A percentile compares a stretch with the other conserved stretches of the same genome.
Conservation (phyloP, 2,329 filamentous ascomycete species). For the Hypoxylon sp. region DNA sequence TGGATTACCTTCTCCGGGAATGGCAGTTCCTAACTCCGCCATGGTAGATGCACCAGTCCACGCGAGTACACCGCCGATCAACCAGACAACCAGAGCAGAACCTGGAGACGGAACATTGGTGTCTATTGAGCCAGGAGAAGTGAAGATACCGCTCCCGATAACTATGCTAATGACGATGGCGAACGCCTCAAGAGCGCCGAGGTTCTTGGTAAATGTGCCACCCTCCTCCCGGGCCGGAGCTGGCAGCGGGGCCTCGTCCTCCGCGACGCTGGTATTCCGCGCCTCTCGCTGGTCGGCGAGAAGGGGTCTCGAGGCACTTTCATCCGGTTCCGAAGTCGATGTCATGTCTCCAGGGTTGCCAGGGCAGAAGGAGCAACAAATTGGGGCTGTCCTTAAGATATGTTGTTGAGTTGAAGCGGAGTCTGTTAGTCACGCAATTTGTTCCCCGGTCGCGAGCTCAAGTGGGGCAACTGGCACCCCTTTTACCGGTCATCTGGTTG, state of each 20-base stretch:
- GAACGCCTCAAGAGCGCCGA: slow-evolving; percentile 58
- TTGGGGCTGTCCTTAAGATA: slow-evolving; percentile 2
- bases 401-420: slow-evolving; percentile 36
- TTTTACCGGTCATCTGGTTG: not conserved
- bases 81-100: slow-evolving; percentile 69
- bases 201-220: slow-evolving; percentile 51
- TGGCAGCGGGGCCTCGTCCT: slow-evolving; percentile 22
- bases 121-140: slow-evolving; percentile 73
- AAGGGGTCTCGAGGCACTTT: slow-evolving; percentile 37
- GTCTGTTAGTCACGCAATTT: slow-evolving; percentile 38
- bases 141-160: slow-evolving; percentile 75
- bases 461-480: slow-evolving; percentile 22
- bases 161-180: slow-evolving; percentile 73
- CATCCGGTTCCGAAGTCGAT: slow-evolving; percentile 26
- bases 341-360: slow-evolving; percentile 26
- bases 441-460: not conserved
- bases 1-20: slow-evolving; percentile 68
- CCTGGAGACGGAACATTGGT: slow-evolving; percentile 73
- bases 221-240: slow-evolving; percentile 25
- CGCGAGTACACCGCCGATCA: slow-evolving; percentile 71
- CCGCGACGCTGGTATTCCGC: not conserved
- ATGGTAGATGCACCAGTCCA: slow-evolving; percentile 75
- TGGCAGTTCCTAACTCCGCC: slow-evolving; percentile 73
- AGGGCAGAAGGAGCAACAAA: not conserved
- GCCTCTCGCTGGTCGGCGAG: slow-evolving; percentile 38